Base-by-base conservation (phyloP, 345 rosid genomes). In the Eucalyptus microcorys region DNA sequence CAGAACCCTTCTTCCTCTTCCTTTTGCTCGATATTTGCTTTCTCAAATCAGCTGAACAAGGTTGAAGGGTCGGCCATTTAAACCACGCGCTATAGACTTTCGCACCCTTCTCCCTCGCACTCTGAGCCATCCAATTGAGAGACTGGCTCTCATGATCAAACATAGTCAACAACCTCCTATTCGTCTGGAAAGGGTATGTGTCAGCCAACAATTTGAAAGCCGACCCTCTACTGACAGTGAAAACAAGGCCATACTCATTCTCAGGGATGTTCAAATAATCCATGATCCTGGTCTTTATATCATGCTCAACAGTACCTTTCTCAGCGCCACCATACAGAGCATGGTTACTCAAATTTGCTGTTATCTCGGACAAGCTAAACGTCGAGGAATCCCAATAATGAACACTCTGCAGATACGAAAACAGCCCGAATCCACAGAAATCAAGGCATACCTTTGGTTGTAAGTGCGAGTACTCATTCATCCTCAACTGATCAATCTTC, bases 211-310 rank as follows among this genome's bases (percentile, higher is more conserved):
- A 93, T 90, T 95, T 97, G 86, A 97, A 98, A 15, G 99, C 99
- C 47, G 99, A 98, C n/a, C 99, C 99, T 93, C 99, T 95, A 91
- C 99, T 98, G n/a, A 96, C 99, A 15, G 99, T 98, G 88, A 98
- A 98, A 59, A 98, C 99, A 92, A 98, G 99, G 86, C 99, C 99
- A 90, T 98, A 97, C 85, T 98, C 99, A 89, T 92, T 94, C 93
- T 97, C 99, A 79, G 99, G 99, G 71, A 98, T 98, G 92, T 97
- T 98, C 95, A 98, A 91, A 92, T 96, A 94, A 91, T 98, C 99
- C 99, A 98, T 96, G 22, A 97, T 98, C 95, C 95, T 95, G 89
- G 92, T 86, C 95, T 98, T 98, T 89, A 98, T 95, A 92, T 96
- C 97, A 91, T 97, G 92, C 91, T 98, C 99, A 85, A 95, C 95